Evolutionary conservation across 1,139 yeast species (phyloP).

Genomic region (Candida freyschussii): DNA sequence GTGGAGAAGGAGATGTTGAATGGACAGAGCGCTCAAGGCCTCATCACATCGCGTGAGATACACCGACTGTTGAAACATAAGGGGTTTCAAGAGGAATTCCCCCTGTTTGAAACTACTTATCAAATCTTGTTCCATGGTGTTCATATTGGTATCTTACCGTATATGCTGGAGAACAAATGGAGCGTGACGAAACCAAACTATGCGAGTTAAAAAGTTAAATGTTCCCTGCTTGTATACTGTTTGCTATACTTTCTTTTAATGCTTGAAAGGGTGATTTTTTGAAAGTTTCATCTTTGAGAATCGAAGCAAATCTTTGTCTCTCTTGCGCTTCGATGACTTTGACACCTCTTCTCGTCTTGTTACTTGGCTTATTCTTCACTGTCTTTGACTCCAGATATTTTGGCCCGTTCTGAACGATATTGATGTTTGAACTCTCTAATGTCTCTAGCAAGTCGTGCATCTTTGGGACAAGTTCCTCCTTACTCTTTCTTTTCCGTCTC

Average conservation of each 20-base stretch:
- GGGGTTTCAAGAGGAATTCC: conserved; percentile 67
- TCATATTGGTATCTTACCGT: conserved; percentile 59
- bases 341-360: conserved; percentile 53
- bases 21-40: conserved; percentile 95
- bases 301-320: conserved; percentile 47
- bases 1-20: conserved; percentile 79
- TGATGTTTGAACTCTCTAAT: conserved; percentile 31
- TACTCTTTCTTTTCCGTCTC: conserved; percentile 60
- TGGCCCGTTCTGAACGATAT: conserved; percentile 18
- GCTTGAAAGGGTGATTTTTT: conserved; percentile 20
- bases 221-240: conserved; percentile 10
- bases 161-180: conserved; percentile 44
- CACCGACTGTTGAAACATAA: conserved; percentile 69
- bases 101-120: conserved; percentile 47
- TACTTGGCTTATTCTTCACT: conserved; percentile 54
- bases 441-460: conserved; percentile 57
- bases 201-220: conserved; percentile 6
- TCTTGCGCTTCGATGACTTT: conserved; percentile 50
- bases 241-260: conserved; percentile 14
- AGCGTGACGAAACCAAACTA: conserved; percentile 16
- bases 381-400: conserved; percentile 24
- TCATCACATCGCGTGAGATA: conserved; percentile 84
- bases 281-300: conserved; percentile 37
- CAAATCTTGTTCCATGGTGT: conserved; percentile 71
- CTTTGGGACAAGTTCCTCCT: conserved; percentile 60